phyloP scores from a whole-genome alignment of 352 stramenopile genomes.

The Pythium rishiriense region DNA sequence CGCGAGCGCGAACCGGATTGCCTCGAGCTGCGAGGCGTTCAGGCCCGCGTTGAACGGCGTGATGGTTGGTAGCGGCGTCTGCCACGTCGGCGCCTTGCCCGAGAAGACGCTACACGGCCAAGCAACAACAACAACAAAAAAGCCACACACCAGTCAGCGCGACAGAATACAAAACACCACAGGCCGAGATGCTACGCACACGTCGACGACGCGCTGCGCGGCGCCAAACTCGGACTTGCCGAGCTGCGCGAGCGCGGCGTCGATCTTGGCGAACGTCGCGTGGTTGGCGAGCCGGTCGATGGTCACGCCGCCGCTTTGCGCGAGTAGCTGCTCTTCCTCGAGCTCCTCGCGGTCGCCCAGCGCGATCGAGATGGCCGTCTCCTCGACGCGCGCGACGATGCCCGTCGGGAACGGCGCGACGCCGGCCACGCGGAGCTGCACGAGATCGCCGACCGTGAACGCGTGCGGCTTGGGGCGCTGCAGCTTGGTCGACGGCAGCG shows the following conservation, averaged over 20 bases:
- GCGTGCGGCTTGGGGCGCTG: constrained; percentile 67
- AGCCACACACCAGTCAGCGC: too few species aligned
- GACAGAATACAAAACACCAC: neutral
- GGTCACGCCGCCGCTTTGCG: constrained; percentile 33
- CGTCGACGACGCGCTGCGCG: constrained; percentile 61
- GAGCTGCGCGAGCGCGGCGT: constrained; percentile 60
- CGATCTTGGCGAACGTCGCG: constrained; percentile 80
- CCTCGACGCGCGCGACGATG: constrained; percentile 67
- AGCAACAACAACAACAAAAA: constrained; percentile 7
- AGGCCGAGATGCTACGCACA: constrained; percentile 35
- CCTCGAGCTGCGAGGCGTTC: constrained; percentile 76
- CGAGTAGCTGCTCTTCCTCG: constrained; percentile 48
- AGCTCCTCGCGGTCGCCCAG: constrained; percentile 55
- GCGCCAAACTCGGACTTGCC: constrained; percentile 60
- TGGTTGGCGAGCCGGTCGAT: constrained; percentile 88
- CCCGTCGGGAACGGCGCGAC: constrained; percentile 42
- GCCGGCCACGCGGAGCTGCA: constrained; percentile 55
- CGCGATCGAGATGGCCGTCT: constrained; percentile 57
- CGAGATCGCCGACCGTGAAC: constrained; percentile 83
- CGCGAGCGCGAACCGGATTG: constrained; percentile 78
- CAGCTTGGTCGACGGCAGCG: constrained; percentile 42
- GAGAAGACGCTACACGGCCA: constrained; percentile 58
- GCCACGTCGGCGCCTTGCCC: constrained; percentile 45
- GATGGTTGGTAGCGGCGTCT: constrained; percentile 48
- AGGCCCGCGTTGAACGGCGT: constrained; percentile 51